phyloP scores from a whole-genome alignment of 192 early-diverging fungal species.

The Spinellus fusiger region DNA sequence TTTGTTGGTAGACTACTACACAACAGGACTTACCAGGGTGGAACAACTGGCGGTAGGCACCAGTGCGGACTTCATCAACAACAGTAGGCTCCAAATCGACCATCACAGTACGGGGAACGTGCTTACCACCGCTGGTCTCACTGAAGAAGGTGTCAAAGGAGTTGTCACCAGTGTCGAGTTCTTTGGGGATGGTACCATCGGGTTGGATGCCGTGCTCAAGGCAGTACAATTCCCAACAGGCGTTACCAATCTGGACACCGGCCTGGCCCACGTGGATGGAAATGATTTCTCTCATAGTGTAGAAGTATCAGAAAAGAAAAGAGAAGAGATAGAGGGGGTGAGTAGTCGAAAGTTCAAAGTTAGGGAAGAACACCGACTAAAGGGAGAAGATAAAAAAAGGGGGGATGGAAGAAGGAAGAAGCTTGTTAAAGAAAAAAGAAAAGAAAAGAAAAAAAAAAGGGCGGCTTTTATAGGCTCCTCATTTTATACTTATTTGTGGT shows the following conservation, averaged over 20 bases:
- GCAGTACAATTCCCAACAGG: constrained; percentile 71
- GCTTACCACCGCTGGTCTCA: constrained; percentile 36
- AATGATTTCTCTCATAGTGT: constrained; percentile 37
- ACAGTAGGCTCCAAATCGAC: constrained; percentile 47
- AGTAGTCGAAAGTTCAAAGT: constrained; percentile 5
- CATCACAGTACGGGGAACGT: constrained; percentile 41
- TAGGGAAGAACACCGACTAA: constrained; percentile 17
- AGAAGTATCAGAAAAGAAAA: too few species aligned
- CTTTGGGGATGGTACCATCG: constrained; percentile 29
- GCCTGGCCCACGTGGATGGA: constrained; percentile 43
- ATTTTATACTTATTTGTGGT: too few species aligned
- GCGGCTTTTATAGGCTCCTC: background rate
- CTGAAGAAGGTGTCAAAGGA: constrained; percentile 40
- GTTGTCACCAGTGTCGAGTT: constrained; percentile 25
- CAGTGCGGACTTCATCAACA: constrained; percentile 43
- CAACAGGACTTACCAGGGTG: constrained; percentile 34
- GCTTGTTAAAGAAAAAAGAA: background rate
- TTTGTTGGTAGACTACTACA: background rate
- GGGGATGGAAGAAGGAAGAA: background rate
- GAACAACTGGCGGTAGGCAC: constrained; percentile 40
- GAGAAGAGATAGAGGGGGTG: constrained; percentile 2
- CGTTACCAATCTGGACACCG: constrained; percentile 84
- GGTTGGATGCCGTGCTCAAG: constrained; percentile 33
- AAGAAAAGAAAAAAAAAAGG: background rate
- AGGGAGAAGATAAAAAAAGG: background rate